These are phyloP conservation scores for Asterella californica DNA, from an alignment of 225 moss, liverwort and hornwort species.

Conservation along the genomic window DNA sequence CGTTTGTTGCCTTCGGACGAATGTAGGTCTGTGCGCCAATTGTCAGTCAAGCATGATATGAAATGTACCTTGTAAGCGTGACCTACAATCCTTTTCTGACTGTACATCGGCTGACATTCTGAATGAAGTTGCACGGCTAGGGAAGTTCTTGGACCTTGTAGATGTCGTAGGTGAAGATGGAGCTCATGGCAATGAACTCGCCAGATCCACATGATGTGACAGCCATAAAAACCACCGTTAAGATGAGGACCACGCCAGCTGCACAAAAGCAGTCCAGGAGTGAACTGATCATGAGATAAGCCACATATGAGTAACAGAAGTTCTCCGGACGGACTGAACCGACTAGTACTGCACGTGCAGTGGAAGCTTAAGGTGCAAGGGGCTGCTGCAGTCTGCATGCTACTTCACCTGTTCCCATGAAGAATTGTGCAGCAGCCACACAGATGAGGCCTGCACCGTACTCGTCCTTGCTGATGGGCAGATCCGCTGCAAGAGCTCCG, in stretches of 20 bases:
- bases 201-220: slow-evolving; percentile 40
- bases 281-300: too few relatives aligned
- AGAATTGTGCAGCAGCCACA: slow-evolving; percentile 35
- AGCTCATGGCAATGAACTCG: slow-evolving; percentile 39
- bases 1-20: slow-evolving; percentile 2
- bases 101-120: not conserved
- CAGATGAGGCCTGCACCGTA: slow-evolving; percentile 25
- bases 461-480: slow-evolving; percentile 29
- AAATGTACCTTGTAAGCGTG: too few relatives aligned
- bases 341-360: too few relatives aligned
- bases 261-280: not conserved
- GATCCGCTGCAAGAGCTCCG: slow-evolving; percentile 27
- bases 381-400: not conserved
- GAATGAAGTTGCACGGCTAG: not conserved
- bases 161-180: slow-evolving; percentile 38
- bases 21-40: slow-evolving; percentile 3
- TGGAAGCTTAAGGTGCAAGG: not conserved
- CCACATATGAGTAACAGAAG: too few relatives aligned
- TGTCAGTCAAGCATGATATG: not conserved
- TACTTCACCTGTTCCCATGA: slow-evolving; percentile 33
- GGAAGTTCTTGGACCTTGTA: slow-evolving; percentile 24
- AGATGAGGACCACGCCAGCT: slow-evolving; percentile 33
- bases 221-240: slow-evolving; percentile 34
- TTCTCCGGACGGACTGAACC: too few relatives aligned
- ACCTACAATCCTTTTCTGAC: too few relatives aligned